Base-by-base conservation (phyloP, 2,329 filamentous ascomycete genomes). In the Nectriaceae sp. region DNA sequence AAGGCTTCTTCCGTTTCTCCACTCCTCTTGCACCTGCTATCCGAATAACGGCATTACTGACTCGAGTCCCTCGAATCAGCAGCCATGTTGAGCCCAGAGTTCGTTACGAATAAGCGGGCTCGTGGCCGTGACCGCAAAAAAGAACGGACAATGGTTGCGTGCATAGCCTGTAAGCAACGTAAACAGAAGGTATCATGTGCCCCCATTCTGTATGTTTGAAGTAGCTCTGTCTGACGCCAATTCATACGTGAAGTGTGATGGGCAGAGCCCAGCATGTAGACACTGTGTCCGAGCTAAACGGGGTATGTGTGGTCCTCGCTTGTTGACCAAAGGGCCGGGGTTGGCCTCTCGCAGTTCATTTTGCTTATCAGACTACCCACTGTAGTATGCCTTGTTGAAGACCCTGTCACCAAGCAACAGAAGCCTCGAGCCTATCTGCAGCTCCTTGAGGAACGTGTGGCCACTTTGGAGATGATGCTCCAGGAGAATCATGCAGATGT, bases 361-460 rank as follows among this genome's bases (percentile, higher is more conserved):
- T n/a, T n/a, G 26, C 26, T 8, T 10, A 15, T 8, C 26, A 10
- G 15, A 31, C 8, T 15, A 31, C 26, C 26, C 8, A 31, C 26
- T 15, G 15, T 39, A 37, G 52, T 42, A n/a, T 62, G 59, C 39
- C 43, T 62, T 4, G 49, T 61, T 1, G 63, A 66, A 44, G 62
- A 68, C 44, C 63, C 64, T 0, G 36, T 46, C 5, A 65, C 62
- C 1, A 64, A 58, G 33, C 52, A 46, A 22, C 54, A 59, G 3
- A 54, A 46, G 13, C 64, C 65, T n/a, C 56, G 65, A 3, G 64
- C 65, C 42, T 67, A 68, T 24, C 19, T 68, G 3, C 55, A 65
- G 40, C 53, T 50, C 1, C 40, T 68, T 15, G 65, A 69, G 31
- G 40, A 55, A 33, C 59, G 64, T 0, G 49, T 68, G 2, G 58